Conservation (phyloP, 2,329 filamentous ascomycete species). For the Mollisiaceae sp. region DNA sequence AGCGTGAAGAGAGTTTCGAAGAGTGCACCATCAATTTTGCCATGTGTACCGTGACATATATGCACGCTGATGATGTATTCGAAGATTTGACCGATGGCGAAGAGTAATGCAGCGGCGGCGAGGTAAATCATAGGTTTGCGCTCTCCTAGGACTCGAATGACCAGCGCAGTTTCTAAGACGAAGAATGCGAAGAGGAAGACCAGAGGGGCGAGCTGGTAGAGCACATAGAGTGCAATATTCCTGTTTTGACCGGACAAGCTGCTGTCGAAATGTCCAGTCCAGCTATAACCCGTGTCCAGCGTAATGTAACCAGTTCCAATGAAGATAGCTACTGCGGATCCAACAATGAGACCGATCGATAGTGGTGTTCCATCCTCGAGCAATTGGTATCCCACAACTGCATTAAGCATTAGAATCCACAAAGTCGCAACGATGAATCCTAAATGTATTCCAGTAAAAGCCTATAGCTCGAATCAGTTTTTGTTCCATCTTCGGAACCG, state of each 20-base stretch:
- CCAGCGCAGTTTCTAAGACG: conserved; percentile 80
- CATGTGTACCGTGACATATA: conserved; percentile 81
- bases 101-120: conserved; percentile 73
- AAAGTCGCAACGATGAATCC: conserved; percentile 85
- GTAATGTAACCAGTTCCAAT: conserved; percentile 95
- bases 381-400: conserved; percentile 89
- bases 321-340: conserved; percentile 75
- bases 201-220: conserved; percentile 89
- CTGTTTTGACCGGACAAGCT: conserved; percentile 66
- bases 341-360: conserved; percentile 76
- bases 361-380: conserved; percentile 90
- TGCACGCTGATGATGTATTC: conserved; percentile 92
- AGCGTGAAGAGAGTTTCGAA: conserved; percentile 95
- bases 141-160: conserved; percentile 86
- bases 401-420: conserved; percentile 93
- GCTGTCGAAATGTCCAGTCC: conserved; percentile 77
- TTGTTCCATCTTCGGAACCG: background rate
- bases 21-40: conserved; percentile 89
- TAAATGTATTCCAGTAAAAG: conserved; percentile 88
- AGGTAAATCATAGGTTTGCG: conserved; percentile 92
- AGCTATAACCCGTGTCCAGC: conserved; percentile 87
- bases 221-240: conserved; percentile 86
- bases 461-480: conserved; percentile 53
- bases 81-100: conserved; percentile 93
- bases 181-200: conserved; percentile 90